Conservation (phyloP, 352 stramenopile species). For the Saprolegnia parasitica region DNA sequence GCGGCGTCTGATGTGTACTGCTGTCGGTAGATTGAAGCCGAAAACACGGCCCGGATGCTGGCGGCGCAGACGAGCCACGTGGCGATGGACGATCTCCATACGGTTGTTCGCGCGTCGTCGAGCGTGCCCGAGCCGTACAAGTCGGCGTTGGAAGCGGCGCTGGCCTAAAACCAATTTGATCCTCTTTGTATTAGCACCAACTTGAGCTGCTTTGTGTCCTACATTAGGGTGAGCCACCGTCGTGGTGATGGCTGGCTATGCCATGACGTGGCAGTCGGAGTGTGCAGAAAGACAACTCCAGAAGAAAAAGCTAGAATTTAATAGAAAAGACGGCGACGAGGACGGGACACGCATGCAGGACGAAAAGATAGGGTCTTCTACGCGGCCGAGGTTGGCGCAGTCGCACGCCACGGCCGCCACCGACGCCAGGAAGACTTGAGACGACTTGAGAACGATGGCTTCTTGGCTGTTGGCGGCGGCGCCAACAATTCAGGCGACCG, state of each 20-base stretch:
- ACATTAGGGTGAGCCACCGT: no score
- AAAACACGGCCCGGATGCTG: neutral
- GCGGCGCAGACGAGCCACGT: neutral
- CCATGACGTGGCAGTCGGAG: no score
- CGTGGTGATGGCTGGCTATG: no score
- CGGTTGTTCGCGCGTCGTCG: neutral
- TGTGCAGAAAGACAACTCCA: no score
- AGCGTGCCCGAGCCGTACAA: conserved; percentile 6
- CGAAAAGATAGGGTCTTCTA: neutral
- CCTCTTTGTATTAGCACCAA: no score
- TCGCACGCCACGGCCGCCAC: neutral
- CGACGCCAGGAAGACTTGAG: neutral
- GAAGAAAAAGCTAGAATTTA: no score
- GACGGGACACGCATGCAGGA: no score
- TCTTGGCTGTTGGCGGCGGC: neutral
- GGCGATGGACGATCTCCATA: conserved; percentile 8
- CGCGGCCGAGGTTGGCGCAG: neutral
- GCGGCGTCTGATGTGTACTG: no score
- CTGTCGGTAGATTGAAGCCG: neutral
- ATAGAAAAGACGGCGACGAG: no score
- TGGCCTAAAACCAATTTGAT: no score
- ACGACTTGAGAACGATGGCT: neutral
- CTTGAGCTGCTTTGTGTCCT: no score
- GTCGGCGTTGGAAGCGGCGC: neutral
- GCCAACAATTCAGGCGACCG: neutral